These are phyloP conservation scores for Oryza rufipogon DNA, from an alignment of 176 grass and related monocot genomes.

Conservation along the genomic window DNA sequence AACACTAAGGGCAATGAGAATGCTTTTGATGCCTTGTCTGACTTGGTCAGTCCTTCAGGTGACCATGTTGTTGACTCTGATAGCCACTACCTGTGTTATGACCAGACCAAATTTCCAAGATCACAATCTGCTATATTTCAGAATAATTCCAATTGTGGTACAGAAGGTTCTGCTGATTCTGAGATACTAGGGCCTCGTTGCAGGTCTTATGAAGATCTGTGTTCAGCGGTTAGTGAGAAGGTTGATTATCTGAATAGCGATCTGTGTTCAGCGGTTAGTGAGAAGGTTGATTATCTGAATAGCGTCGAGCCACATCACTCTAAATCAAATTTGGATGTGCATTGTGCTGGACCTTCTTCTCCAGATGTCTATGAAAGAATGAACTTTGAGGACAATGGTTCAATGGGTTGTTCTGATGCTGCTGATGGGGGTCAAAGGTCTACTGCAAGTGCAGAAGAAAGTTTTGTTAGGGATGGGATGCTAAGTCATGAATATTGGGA, in stretches of 20 bases:
- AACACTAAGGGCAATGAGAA: constrained; percentile 24
- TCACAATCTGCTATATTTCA: constrained; percentile 60
- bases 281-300: constrained; percentile 46
- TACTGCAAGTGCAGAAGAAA: constrained; percentile 32
- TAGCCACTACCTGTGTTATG: constrained; percentile 37
- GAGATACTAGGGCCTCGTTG: constrained; percentile 36
- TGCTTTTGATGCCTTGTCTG: constrained; percentile 32
- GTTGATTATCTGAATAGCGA: constrained; percentile 40
- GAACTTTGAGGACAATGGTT: constrained; percentile 36
- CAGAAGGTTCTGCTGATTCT: constrained; percentile 47
- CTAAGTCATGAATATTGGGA: constrained; percentile 47
- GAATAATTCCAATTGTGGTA: constrained; percentile 31
- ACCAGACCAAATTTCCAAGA: constrained; percentile 49
- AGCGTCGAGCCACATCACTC: constrained; percentile 34
- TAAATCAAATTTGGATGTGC: constrained; percentile 39
- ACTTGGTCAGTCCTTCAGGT: constrained; percentile 48
- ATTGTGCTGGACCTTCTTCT: constrained; percentile 39
- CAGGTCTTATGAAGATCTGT: constrained; percentile 58
- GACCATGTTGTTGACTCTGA: constrained; percentile 43
- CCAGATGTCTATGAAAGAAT: constrained; percentile 24
- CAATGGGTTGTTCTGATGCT: constrained; percentile 45
- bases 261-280: constrained; percentile 41
- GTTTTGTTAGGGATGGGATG: constrained; percentile 45
- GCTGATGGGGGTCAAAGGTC: constrained; percentile 48
- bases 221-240: constrained; percentile 39